These are phyloP conservation scores for Tylopilus balloui DNA, from an alignment of 768 basidiomycete species.

Conservation along the genomic window DNA sequence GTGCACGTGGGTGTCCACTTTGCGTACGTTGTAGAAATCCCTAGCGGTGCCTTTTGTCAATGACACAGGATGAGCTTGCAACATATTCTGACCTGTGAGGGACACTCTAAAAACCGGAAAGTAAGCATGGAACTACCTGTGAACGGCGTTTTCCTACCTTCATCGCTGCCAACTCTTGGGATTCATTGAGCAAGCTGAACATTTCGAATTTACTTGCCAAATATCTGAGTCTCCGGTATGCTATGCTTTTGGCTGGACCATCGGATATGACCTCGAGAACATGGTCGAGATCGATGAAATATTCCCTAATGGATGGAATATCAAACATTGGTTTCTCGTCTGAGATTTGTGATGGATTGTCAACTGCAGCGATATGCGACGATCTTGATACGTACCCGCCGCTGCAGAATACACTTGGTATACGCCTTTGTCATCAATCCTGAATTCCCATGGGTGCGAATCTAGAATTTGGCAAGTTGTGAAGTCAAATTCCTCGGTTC, in stretches of 20 bases:
- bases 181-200: conserved; percentile 88
- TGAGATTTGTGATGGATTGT: conserved; percentile 14
- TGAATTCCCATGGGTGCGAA: conserved; percentile 56
- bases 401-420: conserved; percentile 69
- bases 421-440: conserved; percentile 84
- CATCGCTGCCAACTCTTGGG: conserved; percentile 92
- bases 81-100: conserved; percentile 26
- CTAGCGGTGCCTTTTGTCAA: conserved; percentile 37
- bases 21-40: conserved; percentile 97
- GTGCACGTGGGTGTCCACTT: conserved; percentile 98
- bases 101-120: conserved; percentile 21
- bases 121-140: conserved; percentile 4
- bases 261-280: conserved; percentile 87
- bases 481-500: conserved; percentile 58
- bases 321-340: conserved; percentile 61
- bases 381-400: conserved; percentile 5
- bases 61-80: neutral
- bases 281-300: conserved; percentile 93
- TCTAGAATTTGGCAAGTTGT: conserved; percentile 73
- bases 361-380: neutral
- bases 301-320: conserved; percentile 85
- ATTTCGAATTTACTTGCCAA: conserved; percentile 91
- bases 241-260: conserved; percentile 95
- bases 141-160: conserved; percentile 53
- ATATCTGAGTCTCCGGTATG: conserved; percentile 87